Conservation (phyloP, 2,329 filamentous ascomycete species). For the Teratosphaeria viscida region DNA sequence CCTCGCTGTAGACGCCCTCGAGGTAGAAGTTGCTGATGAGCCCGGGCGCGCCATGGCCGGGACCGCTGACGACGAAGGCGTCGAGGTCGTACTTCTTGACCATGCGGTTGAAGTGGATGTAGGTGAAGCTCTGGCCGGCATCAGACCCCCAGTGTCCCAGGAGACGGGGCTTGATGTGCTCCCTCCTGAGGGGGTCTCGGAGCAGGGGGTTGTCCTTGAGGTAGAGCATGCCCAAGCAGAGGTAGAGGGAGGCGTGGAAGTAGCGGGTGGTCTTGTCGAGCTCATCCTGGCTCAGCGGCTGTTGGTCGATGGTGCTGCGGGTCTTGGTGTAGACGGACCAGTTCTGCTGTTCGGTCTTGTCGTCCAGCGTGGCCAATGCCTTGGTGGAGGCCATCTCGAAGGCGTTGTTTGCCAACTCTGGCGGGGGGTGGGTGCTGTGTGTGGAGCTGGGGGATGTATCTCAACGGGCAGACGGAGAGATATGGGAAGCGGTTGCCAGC, state of each 20-base stretch:
- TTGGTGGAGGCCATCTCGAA: background rate
- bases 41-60: slow-evolving; percentile 67
- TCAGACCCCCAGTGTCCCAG: slow-evolving; percentile 72
- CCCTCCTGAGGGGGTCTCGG: slow-evolving; percentile 54
- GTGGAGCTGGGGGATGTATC: background rate
- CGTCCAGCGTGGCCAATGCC: background rate
- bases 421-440: background rate
- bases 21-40: slow-evolving; percentile 67
- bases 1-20: slow-evolving; percentile 66
- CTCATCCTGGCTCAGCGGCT: slow-evolving; percentile 55
- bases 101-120: slow-evolving; percentile 71
- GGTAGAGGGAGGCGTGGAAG: slow-evolving; percentile 64
- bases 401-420: background rate
- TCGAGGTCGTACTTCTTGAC: slow-evolving; percentile 73
- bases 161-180: slow-evolving; percentile 63
- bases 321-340: slow-evolving; percentile 23
- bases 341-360: slow-evolving; percentile 11
- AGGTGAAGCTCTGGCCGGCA: slow-evolving; percentile 71
- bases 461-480: background rate
- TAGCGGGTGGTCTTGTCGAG: slow-evolving; percentile 59
- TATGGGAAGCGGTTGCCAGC: too few relatives aligned
- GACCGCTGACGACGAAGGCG: slow-evolving; percentile 62
- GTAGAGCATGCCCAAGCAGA: slow-evolving; percentile 72
- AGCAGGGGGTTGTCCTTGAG: slow-evolving; percentile 64
- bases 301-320: slow-evolving; percentile 24